phyloP scores from a whole-genome alignment of 2,329 filamentous ascomycete species.

The Aspergillus sclerotialis region DNA sequence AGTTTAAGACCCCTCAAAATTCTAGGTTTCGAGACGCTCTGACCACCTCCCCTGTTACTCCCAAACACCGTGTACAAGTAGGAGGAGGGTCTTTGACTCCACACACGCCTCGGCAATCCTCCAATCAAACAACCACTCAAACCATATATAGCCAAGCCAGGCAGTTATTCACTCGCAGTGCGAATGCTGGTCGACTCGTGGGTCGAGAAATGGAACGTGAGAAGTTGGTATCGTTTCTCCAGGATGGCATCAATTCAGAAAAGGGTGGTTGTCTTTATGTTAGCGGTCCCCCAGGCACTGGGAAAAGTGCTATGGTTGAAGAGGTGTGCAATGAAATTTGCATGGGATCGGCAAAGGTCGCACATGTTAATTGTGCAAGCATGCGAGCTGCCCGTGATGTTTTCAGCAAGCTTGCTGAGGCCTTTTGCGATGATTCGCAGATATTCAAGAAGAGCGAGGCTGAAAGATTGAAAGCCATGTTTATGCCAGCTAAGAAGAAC shows the following conservation, averaged over 20 bases:
- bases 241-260: slow-evolving; percentile 52
- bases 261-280: slow-evolving; percentile 83
- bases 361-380: slow-evolving; percentile 95
- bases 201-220: slow-evolving; percentile 65
- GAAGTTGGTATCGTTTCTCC: slow-evolving; percentile 64
- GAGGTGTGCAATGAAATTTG: slow-evolving; percentile 62
- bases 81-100: slow-evolving; percentile 69
- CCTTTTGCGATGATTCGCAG: slow-evolving; percentile 57
- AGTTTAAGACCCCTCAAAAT: slow-evolving; percentile 44
- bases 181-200: slow-evolving; percentile 66
- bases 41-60: slow-evolving; percentile 64
- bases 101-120: slow-evolving; percentile 67
- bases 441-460: slow-evolving; percentile 61
- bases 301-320: slow-evolving; percentile 89
- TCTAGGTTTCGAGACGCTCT: slow-evolving; percentile 68
- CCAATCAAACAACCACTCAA: slow-evolving; percentile 57
- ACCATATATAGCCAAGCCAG: slow-evolving; percentile 83
- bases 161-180: slow-evolving; percentile 76
- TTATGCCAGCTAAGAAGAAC: slow-evolving; percentile 55
- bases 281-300: slow-evolving; percentile 90
- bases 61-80: slow-evolving; percentile 75
- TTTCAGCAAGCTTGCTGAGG: slow-evolving; percentile 69
- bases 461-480: slow-evolving; percentile 61
- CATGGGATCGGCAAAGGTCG: slow-evolving; percentile 53
- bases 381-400: slow-evolving; percentile 83